Base-by-base conservation (phyloP, 73 alveolate genomes). In the Tetrahymena elliotti region DNA sequence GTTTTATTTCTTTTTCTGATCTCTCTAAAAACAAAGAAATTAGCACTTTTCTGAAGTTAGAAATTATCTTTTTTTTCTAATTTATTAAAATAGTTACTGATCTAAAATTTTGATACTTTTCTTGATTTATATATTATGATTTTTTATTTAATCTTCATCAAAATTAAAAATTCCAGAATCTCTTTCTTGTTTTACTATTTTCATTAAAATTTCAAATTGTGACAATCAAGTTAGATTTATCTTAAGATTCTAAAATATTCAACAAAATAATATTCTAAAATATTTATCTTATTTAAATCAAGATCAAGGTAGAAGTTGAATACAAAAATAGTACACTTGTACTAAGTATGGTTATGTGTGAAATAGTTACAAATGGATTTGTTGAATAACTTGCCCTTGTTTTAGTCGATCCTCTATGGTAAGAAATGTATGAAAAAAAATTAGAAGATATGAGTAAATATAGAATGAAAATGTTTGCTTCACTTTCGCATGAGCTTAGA, bases 401-500 rank as follows among this genome's bases (percentile, higher is more conserved):
- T 68, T 68, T 68, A 24, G 88, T 68, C 11, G 88, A 68, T 31
- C 88, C 88, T 18, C 88, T 68, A 22, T 68, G 88, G 88, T 24
- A 68, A 36, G 88, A 68, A 11, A 68, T 68, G 88, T 68, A 68
- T 24, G 88, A 68, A 16, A 68, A 68, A 31, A 68, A 68, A 68
- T 68, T 68, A 31, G 38, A 68, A 68, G 88, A 68, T 11, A 68
- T 68, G 88, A 37, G 54, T 12, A 84, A 84, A 34, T 84, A 37
- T 27, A 37, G 54, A 38, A 35, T 37, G 82, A 35, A 84, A 84
- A 35, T 84, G 54, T 94, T 94, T 84, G 93, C 93, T n/a, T 94
- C 96, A 8, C 93, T 94, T 35, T 88, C 95, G 38, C 96, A 94
- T 84, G 96, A 94, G 93, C 92, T 94, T 33, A 94, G 96, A 94